These are phyloP conservation scores for Aspergillus calidoustus DNA, from an alignment of 2,329 filamentous ascomycete species.

Conservation along the genomic window DNA sequence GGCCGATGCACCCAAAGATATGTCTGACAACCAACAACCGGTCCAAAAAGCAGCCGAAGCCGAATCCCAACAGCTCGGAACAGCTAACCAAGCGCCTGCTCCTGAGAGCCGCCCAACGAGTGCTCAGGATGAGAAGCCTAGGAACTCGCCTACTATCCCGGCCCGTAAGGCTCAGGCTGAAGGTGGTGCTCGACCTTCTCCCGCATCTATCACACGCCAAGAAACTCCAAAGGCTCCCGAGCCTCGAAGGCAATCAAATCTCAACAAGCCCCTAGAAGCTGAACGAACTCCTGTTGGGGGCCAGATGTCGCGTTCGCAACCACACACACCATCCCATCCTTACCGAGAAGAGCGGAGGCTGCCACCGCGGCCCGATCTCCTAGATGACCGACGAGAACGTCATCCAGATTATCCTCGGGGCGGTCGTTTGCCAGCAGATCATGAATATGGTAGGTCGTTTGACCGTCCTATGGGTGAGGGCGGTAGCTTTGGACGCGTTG, in stretches of 20 bases:
- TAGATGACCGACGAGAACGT: constrained; percentile 46
- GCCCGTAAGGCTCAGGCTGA: constrained; percentile 21
- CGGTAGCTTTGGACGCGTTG: constrained; percentile 43
- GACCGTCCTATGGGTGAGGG: constrained; percentile 40
- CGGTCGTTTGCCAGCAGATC: constrained; percentile 41
- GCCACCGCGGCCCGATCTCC: constrained; percentile 45
- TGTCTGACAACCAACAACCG: constrained; percentile 14
- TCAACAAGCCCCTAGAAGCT: constrained; percentile 45
- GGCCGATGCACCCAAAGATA: constrained; percentile 34
- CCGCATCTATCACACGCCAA: constrained; percentile 30
- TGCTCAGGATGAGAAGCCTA: constrained; percentile 17
- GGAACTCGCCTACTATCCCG: constrained; percentile 17
- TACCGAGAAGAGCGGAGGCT: constrained; percentile 43
- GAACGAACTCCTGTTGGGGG: constrained; percentile 35
- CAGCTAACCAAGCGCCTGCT: constrained; percentile 14
- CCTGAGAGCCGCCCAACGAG: constrained; percentile 12
- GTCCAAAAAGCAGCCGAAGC: constrained; percentile 23
- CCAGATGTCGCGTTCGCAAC: constrained; percentile 37
- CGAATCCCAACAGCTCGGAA: constrained; percentile 16
- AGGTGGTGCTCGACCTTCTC: constrained; percentile 20
- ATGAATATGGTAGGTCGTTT: constrained; percentile 42
- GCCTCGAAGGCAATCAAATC: constrained; percentile 33
- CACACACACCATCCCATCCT: constrained; percentile 44
- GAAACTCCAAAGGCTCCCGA: constrained; percentile 36
- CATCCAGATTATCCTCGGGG: constrained; percentile 42